Evolutionary conservation across 1,139 yeast species (phyloP), one percentile per base, ranked within the genome.

Genomic region (Zygoascus hellenicus): DNA sequence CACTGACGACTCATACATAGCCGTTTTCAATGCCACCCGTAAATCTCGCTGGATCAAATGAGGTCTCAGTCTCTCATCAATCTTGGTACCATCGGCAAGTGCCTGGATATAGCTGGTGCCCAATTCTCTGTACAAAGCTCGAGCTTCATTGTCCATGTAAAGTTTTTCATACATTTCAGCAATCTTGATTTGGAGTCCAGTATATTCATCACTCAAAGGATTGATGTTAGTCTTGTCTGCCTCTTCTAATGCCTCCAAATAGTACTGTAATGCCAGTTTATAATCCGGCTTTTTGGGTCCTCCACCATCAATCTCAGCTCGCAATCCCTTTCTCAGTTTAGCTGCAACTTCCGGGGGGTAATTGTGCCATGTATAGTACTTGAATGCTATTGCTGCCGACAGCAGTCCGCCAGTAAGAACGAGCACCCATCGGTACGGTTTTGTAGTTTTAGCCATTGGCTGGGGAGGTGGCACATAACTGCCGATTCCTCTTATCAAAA

Each of bases 151-250:
- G 37, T 64, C 54, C 79, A 77, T 73, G 31, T 71, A 72, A 53
- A 85, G 66, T 44, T 81, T 69, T 60, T 85, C 94, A 62, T 80
- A 86, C 88, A 88, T 84, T 60, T 89, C 96, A 2, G 85, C 95
- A 38, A 87, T 71, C 60, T 89, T 87, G 61, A 90, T 70, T 59
- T 88, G 95, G 50, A 90, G 77, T 0, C 96, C 96, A 0, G 97
- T 89, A 59, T 81, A 84, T 57, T 81, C 85, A 55, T 83, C 87
- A 45, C 78, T 71, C 31, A 85, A 59, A 14, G 73, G 74, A 52
- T 78, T 77, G 67, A 87, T 62, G 19, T 76, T 71, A 39, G 72
- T 58, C 13, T 61, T 57, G 46, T 71, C 71, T 19, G 80, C 77
- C 47, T 64, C 69, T 40, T 71, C 65, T 31, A 76, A 56, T 0